Evolutionary conservation across 108 stramenopile species (phyloP).

Genomic region (Conticribra weissflogii): DNA sequence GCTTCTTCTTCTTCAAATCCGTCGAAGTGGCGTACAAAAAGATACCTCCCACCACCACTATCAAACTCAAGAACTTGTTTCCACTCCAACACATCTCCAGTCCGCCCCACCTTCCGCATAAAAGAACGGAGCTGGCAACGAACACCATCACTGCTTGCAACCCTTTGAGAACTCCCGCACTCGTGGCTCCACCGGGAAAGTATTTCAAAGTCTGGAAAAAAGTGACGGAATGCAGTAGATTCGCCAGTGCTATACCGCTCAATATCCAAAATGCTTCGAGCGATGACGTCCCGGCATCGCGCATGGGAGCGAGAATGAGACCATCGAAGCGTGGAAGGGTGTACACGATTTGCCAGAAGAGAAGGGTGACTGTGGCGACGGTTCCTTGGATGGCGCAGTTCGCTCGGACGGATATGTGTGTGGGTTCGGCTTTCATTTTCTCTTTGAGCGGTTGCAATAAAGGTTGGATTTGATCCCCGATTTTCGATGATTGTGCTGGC

Average conservation of each 20-base stretch:
- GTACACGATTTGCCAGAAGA: constrained; percentile 75
- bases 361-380: constrained; percentile 46
- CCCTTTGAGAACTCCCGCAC: constrained; percentile 85
- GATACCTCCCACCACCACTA: constrained; percentile 66
- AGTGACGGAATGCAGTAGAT: constrained; percentile 66
- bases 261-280: constrained; percentile 35
- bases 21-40: constrained; percentile 38
- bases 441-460: not conserved
- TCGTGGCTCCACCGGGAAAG: constrained; percentile 76
- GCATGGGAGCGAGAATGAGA: constrained; percentile 55
- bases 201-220: constrained; percentile 72
- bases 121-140: constrained; percentile 54
- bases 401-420: constrained; percentile 57
- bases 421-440: not conserved
- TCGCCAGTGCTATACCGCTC: constrained; percentile 42
- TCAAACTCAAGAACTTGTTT: constrained; percentile 57
- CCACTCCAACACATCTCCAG: constrained; percentile 75
- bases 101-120: constrained; percentile 71
- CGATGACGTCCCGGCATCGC: constrained; percentile 52
- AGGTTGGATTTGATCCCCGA: no score
- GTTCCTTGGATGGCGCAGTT: constrained; percentile 79
- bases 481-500: not conserved
- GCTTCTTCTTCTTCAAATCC: constrained; percentile 11
- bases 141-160: constrained; percentile 85
- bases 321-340: constrained; percentile 61